Conservation (phyloP, 73 alveolate genomes). For the Paramecium primaurelia region DNA sequence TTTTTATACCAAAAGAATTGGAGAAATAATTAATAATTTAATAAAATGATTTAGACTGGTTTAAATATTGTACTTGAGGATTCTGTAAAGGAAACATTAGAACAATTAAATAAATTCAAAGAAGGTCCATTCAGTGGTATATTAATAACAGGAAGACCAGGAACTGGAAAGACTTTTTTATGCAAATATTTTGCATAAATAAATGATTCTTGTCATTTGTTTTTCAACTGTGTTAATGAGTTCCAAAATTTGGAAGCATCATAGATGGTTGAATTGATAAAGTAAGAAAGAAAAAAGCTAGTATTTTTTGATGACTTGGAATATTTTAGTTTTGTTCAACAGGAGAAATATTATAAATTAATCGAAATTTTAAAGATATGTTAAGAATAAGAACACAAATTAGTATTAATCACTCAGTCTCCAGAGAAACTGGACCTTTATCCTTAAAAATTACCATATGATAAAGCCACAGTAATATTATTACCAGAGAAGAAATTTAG, state of each 20-base stretch:
- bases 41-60: neutral
- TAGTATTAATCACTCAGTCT: neutral
- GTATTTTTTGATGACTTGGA: neutral
- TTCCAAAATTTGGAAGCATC: neutral
- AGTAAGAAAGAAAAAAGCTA: neutral
- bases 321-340: neutral
- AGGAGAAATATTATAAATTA: conserved; percentile 7
- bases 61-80: neutral
- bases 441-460: neutral
- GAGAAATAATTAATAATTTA: neutral
- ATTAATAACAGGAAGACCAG: neutral
- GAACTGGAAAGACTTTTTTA: neutral
- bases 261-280: neutral
- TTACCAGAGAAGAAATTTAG: neutral
- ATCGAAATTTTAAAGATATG: neutral
- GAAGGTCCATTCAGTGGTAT: neutral
- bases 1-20: neutral
- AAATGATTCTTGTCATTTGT: neutral
- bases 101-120: neutral
- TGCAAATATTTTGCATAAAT: neutral
- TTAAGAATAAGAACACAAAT: neutral
- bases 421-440: neutral
- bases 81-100: neutral
- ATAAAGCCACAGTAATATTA: neutral
- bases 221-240: neutral